These are phyloP conservation scores for Oryza brachyantha DNA, from an alignment of 176 grass and related monocot species.

Conservation along the genomic window DNA sequence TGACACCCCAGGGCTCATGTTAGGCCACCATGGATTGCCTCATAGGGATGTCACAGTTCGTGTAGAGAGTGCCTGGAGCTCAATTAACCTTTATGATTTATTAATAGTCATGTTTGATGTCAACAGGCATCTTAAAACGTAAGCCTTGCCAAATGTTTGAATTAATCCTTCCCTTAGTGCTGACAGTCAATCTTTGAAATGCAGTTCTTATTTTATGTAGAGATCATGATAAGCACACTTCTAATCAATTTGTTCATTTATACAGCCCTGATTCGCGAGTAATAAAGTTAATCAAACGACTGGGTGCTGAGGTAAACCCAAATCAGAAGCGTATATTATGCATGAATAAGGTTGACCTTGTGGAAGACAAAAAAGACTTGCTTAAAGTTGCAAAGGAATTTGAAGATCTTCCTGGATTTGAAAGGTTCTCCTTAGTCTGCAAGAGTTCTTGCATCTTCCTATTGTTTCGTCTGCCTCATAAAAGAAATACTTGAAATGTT, in stretches of 20 bases:
- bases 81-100: constrained; percentile 84
- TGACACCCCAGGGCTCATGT: constrained; percentile 92
- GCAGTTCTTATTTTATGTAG: constrained; percentile 1
- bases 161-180: constrained; percentile 9
- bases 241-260: constrained; percentile 33
- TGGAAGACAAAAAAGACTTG: constrained; percentile 82
- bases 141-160: constrained; percentile 25
- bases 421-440: constrained; percentile 42
- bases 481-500: constrained; percentile 7
- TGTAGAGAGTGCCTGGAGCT: constrained; percentile 92
- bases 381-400: constrained; percentile 92
- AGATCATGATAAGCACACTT: neutral
- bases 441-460: constrained; percentile 3
- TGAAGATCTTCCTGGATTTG: constrained; percentile 92
- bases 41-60: constrained; percentile 80
- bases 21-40: constrained; percentile 88
- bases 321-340: constrained; percentile 90
- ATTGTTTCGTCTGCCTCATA: constrained; percentile 31
- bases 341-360: constrained; percentile 96
- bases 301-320: constrained; percentile 65
- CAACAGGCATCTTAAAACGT: constrained; percentile 76
- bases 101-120: constrained; percentile 95
- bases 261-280: constrained; percentile 83
- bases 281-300: constrained; percentile 72
- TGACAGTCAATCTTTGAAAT: neutral